phyloP scores from a whole-genome alignment of 2,329 filamentous ascomycete genomes.

The Trichoderma citrinoviride region DNA sequence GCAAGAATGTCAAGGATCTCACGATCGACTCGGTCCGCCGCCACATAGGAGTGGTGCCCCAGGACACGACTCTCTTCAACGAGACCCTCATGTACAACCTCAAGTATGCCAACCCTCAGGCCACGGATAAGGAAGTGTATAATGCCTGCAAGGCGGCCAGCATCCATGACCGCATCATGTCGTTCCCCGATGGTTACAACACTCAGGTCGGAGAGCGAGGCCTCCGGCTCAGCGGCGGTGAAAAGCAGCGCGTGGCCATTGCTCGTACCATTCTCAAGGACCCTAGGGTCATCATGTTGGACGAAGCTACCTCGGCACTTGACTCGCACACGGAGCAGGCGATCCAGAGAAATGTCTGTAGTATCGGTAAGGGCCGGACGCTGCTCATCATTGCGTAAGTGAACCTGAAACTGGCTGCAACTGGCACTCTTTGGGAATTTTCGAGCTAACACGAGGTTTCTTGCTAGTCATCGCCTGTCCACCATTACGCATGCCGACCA shows the following conservation, averaged over 20 bases:
- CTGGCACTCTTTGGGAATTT: no score
- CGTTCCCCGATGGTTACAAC: conserved; percentile 82
- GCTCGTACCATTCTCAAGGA: conserved; percentile 91
- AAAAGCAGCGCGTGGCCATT: conserved; percentile 92
- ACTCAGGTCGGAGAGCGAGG: conserved; percentile 92
- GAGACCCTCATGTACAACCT: conserved; percentile 94
- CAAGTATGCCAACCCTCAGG: conserved; percentile 79
- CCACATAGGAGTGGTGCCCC: conserved; percentile 93
- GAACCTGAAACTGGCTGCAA: not conserved
- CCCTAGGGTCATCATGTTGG: conserved; percentile 85
- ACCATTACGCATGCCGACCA: conserved; percentile 84
- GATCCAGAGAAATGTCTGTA: conserved; percentile 82
- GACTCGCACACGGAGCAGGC: conserved; percentile 92
- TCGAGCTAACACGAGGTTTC: conserved; percentile 26
- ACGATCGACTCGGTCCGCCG: conserved; percentile 91
- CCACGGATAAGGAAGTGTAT: conserved; percentile 77
- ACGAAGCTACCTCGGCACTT: conserved; percentile 88
- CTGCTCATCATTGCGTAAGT: conserved; percentile 89
- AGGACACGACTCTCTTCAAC: conserved; percentile 94
- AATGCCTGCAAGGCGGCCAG: conserved; percentile 81
- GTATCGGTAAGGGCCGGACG: conserved; percentile 79
- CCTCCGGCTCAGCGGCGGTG: conserved; percentile 80
- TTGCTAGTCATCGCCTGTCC: conserved; percentile 68
- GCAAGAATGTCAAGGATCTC: conserved; percentile 75
- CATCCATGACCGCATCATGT: conserved; percentile 88